Evolutionary conservation across 139 green algal genomes (phyloP), one percentile per base, ranked within the genome.

Genomic region (Chlorella ohadii): DNA sequence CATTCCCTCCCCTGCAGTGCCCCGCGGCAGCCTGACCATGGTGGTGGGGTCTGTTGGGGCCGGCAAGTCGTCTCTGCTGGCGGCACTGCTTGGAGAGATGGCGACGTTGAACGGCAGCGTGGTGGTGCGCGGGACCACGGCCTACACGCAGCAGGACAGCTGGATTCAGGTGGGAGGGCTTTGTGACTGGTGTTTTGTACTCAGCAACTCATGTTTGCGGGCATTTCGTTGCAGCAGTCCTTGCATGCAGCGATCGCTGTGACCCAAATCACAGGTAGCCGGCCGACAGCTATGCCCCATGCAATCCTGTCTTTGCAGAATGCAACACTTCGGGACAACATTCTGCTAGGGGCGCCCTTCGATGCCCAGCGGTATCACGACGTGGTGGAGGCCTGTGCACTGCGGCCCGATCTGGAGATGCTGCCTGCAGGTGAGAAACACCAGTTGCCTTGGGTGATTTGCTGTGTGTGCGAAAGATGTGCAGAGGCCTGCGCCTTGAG

Each of bases 291-390:
- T n/a, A n/a, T n/a, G n/a, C n/a, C n/a, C n/a, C n/a, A 51, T 51
- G 44, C 44, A 51, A 51, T 51, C 44, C 51, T 59, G 19, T 59
- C 12, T 59, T 19, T 44, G 36, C 76, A 93, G 38, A 93, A 93
- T 57, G 92, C 84, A 0, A 93, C 84, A 20, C 84, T 98, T 59
- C 85, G 89, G 28, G 93, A 96, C 20, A 98, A 98, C 82, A 94
- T 98, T 57, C 73, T 96, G 65, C 94, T 98, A 84, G 94, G 93
- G 3, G 81, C 61, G 0, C 31, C 88, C 71, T 83, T 89, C 4
- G 88, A 96, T 2, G 79, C 80, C 19, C 74, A 20, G 3, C 68
- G 84, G 25, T 97, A 97, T 82, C 70, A 86, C 2, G 75, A 78
- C 7, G 84, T 90, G 4, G 39, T 97, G 36, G 55, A 88, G 38